Percentiles rank a stretch among this genome's conserved stretches.
These are phyloP conservation scores for Betula pendula DNA, from an alignment of 306 rosid genomes.

Conservation along the genomic window DNA sequence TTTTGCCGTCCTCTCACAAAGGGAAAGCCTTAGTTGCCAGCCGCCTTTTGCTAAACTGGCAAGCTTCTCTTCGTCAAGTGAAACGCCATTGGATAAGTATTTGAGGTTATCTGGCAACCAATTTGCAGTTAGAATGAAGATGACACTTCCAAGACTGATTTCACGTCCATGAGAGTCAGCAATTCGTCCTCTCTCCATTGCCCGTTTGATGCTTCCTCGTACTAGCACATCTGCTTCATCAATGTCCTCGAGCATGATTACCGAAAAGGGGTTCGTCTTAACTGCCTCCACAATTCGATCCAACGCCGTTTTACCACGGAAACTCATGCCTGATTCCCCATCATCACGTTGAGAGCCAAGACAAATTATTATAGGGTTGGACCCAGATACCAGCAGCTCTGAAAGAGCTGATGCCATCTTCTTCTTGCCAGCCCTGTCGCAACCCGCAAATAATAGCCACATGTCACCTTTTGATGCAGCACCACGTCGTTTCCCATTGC, in stretches of 20 bases:
- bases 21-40: constrained; percentile 75
- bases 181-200: constrained; percentile 87
- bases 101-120: constrained; percentile 79
- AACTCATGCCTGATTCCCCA: constrained; percentile 56
- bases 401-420: constrained; percentile 91
- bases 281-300: constrained; percentile 85
- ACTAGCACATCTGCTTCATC: constrained; percentile 62
- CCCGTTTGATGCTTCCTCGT: constrained; percentile 70
- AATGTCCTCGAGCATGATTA: constrained; percentile 81
- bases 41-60: constrained; percentile 47
- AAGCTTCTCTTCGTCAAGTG: constrained; percentile 64
- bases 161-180: constrained; percentile 88
- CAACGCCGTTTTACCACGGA: constrained; percentile 81
- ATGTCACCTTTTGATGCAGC: constrained; percentile 66
- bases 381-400: constrained; percentile 67
- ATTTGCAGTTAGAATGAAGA: constrained; percentile 77
- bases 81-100: constrained; percentile 45
- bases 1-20: constrained; percentile 55
- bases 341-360: constrained; percentile 57
- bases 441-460: constrained; percentile 88
- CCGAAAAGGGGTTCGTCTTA: constrained; percentile 73
- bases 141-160: constrained; percentile 74
- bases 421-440: constrained; percentile 88
- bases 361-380: constrained; percentile 60
- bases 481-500: constrained; percentile 62